A percentile compares a stretch with the other conserved stretches of the same genome.
Evolutionary conservation across 106 monocot genomes (phyloP).

Genomic region (Posidonia australis): DNA sequence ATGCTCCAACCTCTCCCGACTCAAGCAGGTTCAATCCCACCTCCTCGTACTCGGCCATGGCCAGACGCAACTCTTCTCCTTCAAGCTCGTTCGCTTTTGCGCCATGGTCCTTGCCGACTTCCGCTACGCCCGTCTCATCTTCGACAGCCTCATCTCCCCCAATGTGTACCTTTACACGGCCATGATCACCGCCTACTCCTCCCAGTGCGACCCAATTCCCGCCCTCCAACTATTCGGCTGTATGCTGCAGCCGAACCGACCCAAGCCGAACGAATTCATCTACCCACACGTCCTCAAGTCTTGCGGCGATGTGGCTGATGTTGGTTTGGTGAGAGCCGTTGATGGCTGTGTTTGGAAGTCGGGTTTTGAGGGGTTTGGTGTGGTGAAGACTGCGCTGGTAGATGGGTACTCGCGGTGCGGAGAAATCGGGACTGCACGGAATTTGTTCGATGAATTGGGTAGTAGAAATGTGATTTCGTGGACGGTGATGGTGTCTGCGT

Average conservation of each 20-base stretch:
- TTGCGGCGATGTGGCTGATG: conserved; percentile 12
- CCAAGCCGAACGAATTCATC: conserved; percentile 69
- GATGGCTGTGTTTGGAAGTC: conserved; percentile 35
- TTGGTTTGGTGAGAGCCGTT: conserved; percentile 22
- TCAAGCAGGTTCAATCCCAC: conserved; percentile 72
- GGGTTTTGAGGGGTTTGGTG: conserved; percentile 33
- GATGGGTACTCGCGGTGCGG: conserved; percentile 56
- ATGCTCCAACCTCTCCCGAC: conserved; percentile 35
- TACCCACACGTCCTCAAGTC: conserved; percentile 67
- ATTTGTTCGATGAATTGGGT: conserved; percentile 55
- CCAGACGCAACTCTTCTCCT: conserved; percentile 52
- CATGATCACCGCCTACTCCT: conserved; percentile 73
- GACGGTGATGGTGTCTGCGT: conserved; percentile 76
- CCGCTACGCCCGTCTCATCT: conserved; percentile 58
- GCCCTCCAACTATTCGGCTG: conserved; percentile 34
- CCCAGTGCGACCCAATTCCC: conserved; percentile 20
- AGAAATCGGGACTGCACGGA: conserved; percentile 38
- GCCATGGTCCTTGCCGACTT: conserved; percentile 48
- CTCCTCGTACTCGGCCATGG: conserved; percentile 46
- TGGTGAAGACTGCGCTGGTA: conserved; percentile 60
- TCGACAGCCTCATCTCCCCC: conserved; percentile 43
- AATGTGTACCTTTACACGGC: conserved; percentile 88
- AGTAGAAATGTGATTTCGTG: conserved; percentile 65
- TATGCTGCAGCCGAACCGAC: conserved; percentile 35
- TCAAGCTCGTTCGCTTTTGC: conserved; percentile 76